These are phyloP conservation scores for Teratosphaeria zuluensis DNA, from an alignment of 2,329 filamentous ascomycete species.

Conservation along the genomic window DNA sequence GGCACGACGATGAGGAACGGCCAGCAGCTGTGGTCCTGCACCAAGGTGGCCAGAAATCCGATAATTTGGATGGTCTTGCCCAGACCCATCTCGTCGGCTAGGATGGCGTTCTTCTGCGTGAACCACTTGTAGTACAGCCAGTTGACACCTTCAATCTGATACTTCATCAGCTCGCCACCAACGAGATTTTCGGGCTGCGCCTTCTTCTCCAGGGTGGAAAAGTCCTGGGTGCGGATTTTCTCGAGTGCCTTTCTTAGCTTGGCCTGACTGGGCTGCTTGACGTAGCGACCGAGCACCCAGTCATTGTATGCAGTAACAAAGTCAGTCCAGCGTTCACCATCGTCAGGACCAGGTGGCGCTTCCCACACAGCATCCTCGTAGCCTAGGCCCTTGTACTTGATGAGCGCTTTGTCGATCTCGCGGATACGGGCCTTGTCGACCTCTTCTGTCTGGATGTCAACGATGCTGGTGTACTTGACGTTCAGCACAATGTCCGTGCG, in stretches of 20 bases:
- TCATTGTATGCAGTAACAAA: constrained; percentile 79
- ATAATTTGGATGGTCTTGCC: constrained; percentile 96
- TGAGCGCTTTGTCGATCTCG: constrained; percentile 62
- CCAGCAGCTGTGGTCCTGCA: constrained; percentile 59
- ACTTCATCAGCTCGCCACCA: constrained; percentile 79
- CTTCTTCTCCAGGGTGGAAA: constrained; percentile 53
- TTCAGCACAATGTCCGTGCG: constrained; percentile 83
- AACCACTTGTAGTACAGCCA: constrained; percentile 93
- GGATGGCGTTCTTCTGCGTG: constrained; percentile 69
- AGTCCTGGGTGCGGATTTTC: constrained; percentile 60
- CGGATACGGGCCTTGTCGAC: constrained; percentile 62
- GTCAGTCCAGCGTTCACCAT: constrained; percentile 63
- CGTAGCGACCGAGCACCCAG: constrained; percentile 70
- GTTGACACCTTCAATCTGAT: constrained; percentile 86
- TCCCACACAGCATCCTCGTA: constrained; percentile 95
- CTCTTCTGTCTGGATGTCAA: constrained; percentile 52
- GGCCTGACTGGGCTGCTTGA: constrained; percentile 46
- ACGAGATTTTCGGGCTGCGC: constrained; percentile 64
- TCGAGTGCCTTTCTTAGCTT: constrained; percentile 59
- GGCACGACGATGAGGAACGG: constrained; percentile 90
- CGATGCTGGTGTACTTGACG: constrained; percentile 56
- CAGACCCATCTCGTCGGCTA: constrained; percentile 96
- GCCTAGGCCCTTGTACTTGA: constrained; percentile 86
- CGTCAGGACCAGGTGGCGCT: constrained; percentile 55
- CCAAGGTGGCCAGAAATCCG: constrained; percentile 63